phyloP scores from a whole-genome alignment of 2,329 filamentous ascomycete genomes.

The Fusarium humuli region DNA sequence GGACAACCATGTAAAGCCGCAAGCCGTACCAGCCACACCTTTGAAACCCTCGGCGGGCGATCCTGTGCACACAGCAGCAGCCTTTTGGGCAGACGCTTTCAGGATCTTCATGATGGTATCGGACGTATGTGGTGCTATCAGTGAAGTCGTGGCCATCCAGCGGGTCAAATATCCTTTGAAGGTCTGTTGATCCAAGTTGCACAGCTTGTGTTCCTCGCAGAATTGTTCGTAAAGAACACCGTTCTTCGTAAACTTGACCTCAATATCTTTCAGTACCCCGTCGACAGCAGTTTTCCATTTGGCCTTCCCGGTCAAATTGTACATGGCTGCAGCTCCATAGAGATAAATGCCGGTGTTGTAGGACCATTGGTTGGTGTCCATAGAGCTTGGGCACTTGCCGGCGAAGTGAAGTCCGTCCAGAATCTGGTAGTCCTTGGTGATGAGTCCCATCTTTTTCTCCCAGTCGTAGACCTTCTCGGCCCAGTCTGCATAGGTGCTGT shows the following conservation, averaged over 20 bases:
- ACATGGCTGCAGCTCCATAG: conserved; percentile 70
- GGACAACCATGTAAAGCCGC: conserved; percentile 74
- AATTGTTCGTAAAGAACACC: conserved; percentile 72
- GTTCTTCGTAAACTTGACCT: conserved; percentile 64
- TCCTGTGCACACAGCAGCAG: conserved; percentile 65
- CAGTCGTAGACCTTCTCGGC: conserved; percentile 77
- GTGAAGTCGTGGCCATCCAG: conserved; percentile 69
- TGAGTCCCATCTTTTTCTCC: conserved; percentile 67
- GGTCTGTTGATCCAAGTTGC: conserved; percentile 76
- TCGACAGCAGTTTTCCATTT: conserved; percentile 69
- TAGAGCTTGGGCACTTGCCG: conserved; percentile 56
- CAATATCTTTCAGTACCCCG: conserved; percentile 65
- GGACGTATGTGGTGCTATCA: conserved; percentile 65
- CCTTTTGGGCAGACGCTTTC: conserved; percentile 61
- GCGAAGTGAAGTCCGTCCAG: conserved; percentile 61
- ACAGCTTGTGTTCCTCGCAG: conserved; percentile 71
- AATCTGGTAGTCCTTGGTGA: conserved; percentile 65
- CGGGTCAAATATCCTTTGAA: conserved; percentile 84
- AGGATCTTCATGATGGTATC: conserved; percentile 63
- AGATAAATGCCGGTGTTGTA: conserved; percentile 77
- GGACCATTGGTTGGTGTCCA: conserved; percentile 72
- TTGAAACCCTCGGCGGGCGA: conserved; percentile 53
- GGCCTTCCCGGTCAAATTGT: conserved; percentile 65
- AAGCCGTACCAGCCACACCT: conserved; percentile 69
- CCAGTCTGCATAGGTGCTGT: conserved; percentile 82